Base-by-base conservation (phyloP, 177 flowering plant species). In the Vitis hybrid region DNA sequence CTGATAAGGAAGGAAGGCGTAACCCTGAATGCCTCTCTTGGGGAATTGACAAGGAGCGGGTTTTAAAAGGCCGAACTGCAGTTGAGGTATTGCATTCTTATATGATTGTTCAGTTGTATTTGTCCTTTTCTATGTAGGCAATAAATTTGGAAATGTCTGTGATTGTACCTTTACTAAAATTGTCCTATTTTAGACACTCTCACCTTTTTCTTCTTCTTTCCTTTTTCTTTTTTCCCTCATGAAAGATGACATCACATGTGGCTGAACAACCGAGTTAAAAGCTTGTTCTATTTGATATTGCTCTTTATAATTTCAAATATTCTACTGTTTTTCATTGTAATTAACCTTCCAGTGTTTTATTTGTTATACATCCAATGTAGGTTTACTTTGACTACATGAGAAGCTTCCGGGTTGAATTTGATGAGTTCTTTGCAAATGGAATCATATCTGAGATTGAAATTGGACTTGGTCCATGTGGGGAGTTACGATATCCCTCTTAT, bases 371-470 rank as follows among this genome's bases (percentile, higher is more conserved):
- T 40, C 8, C 46, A 60, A 15, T 65, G 66, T 77, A 93, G 98
- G 96, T 94, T 64, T 94, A 89, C 80, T 87, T 86, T 80, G 98
- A 94, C 69, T 94, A 81, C 79, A 94, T 94, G 98, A 84, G 94
- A 80, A 91, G 91, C 78, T 94, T 94, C 73, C 85, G 97, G 6
- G 84, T 86, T 27, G 94, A 89, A 75, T 91, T 91, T 78, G 88
- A 88, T 83, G 94, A 88, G 69, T 90, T 87, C 70, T 91, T 94
- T 70, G 85, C 81, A 78, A 88, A 80, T 78, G 91, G 88, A 14
- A 70, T 88, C 52, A 94, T 94, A 56, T 84, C 90, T 40, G 87
- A 85, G 75, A 85, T 94, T 79, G 91, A 86, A 83, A 80, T 94
- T 74, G 98, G 97, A 51, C 81, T 94, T 12, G 98, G 97, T 60